Base-by-base conservation (phyloP, 805 yeast genomes). In the Schwanniomyces occidentalis region DNA sequence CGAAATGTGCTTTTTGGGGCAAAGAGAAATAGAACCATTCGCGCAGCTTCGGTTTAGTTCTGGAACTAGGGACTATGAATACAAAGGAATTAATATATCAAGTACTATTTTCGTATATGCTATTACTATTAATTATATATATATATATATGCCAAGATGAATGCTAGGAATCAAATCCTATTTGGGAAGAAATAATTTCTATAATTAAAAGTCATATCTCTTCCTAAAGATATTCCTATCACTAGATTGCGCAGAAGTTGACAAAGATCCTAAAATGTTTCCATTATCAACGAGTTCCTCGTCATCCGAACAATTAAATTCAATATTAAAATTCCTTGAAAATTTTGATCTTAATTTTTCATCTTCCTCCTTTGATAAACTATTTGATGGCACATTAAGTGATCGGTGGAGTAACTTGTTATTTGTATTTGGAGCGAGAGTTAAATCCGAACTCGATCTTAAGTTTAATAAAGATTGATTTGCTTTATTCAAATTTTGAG, bases 311-410 rank as follows among this genome's bases (percentile, higher is more conserved):
- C 20, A 26, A 22, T 40, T 34, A 31, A 42, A 40, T 7, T 42
- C 27, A 16, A 42, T 25, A 31, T 40, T 30, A 26, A 40, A 42
- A 12, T 35, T 37, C 27, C 35, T 34, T 16, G 19, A 27, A 22
- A 42, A 42, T 23, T 37, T 40, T 6, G 32, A 21, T 20, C 25
- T 14, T 13, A 42, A 23, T 4, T 24, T 23, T 8, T 28, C 21
- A 12, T 39, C 36, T 16, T 31, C 30, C 2, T 22, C 16, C 5
- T 28, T 29, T 5, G 20, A 16, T 15, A 20, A 19, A 17, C 15
- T 24, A n/a, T n/a, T n/a, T n/a, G n/a, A n/a, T n/a, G n/a, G n/a
- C n/a, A n/a, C n/a, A n/a, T n/a, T n/a, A n/a, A n/a, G n/a, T n/a
- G 35, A 23, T 2, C 26, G 15, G 16, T 22, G 29, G 6, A 29